Evolutionary conservation across 768 basidiomycete genomes (phyloP), one percentile per base, ranked within the genome.

Genomic region (Mycena rosella): DNA sequence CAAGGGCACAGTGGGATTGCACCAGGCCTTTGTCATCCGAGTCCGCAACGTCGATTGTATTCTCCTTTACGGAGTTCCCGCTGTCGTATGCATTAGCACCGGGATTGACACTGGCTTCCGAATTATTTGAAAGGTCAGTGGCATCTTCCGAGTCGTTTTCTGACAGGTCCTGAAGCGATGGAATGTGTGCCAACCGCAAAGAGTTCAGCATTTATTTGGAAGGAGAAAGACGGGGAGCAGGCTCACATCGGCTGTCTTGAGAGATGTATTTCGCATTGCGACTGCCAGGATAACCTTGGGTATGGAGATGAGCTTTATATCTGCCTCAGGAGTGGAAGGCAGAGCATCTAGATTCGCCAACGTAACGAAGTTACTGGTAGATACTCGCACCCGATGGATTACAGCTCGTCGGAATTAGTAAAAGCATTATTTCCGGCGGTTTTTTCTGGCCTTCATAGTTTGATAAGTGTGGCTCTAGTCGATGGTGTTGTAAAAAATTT

Each of bases 301-400:
- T 13, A 62, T 62, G 8, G 51, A 62, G 5, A 53, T 20, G 2
- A 62, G 60, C 17, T 62, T 42, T 27, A 62, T 52, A 14, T 62
- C 40, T 10, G 29, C 18, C 7, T 44, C 49, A 2, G 60, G 18
- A 20, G 26, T n/a, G 5, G 38, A 8, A 6, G 60, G 51, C 11
- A 44, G 13, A 24, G 10, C 4, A 5, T 44, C 11, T 17, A 62
- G 22, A 3, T 18, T 1, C n/a, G 61, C 61, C n/a, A 34, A 45
- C 15, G 27, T n/a, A 2, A 45, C 52, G 18, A 63, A 63, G 24
- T 63, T 54, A 27, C 27, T 27, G 1, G 42, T 26, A 3, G 53
- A 54, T 2, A 54, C 42, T 20, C 61, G 52, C 18, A 62, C 60
- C 5, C 40, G 51, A 42, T 42, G 34, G 34, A 36, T 36, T n/a